Conservation (phyloP, 768 basidiomycete genomes). For the Erythrobasidium yunnanense region DNA sequence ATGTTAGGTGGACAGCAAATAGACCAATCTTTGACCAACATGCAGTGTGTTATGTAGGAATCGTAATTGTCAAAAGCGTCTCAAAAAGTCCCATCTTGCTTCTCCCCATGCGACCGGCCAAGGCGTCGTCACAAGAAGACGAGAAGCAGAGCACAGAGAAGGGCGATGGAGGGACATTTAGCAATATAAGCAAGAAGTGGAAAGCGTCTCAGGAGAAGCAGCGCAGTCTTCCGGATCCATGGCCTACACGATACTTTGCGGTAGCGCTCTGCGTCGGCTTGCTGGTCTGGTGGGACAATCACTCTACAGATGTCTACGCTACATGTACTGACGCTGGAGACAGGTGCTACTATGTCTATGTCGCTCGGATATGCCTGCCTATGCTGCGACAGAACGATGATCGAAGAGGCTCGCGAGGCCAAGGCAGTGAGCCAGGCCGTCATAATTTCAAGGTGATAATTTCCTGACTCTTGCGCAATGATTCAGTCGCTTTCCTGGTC, state of each 20-base stretch:
- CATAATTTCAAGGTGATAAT: neutral
- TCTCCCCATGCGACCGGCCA: no score
- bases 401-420: conserved; percentile 48
- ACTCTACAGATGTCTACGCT: neutral
- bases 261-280: conserved; percentile 24
- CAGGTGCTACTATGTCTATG: conserved; percentile 14
- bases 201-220: neutral
- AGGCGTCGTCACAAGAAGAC: no score
- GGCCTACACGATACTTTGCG: neutral
- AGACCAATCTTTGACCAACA: no score
- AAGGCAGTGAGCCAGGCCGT: conserved; percentile 33
- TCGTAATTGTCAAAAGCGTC: no score
- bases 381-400: conserved; percentile 51
- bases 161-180: no score
- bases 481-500: conserved; percentile 20
- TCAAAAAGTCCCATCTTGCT: no score
- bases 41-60: no score
- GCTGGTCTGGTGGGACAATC: conserved; percentile 7
- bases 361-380: conserved; percentile 43
- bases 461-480: neutral
- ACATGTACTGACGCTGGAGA: neutral
- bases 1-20: no score
- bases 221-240: neutral
- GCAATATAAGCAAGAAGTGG: neutral
- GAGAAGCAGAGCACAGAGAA: no score